phyloP scores from a whole-genome alignment of 2,329 filamentous ascomycete species.

The Aspergillus chevalieri region DNA sequence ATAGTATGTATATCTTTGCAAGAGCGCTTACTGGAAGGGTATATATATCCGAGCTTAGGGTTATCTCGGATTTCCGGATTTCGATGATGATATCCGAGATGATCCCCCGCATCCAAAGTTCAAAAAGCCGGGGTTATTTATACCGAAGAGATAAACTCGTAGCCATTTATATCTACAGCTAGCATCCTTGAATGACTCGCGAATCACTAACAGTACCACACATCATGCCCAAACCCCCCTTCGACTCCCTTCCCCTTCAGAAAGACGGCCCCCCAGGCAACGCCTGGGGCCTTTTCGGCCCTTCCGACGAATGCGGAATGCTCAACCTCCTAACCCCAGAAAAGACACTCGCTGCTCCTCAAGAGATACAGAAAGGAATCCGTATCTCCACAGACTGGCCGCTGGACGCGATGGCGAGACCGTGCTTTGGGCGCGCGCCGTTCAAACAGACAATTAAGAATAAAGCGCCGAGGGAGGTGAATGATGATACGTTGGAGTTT shows the following conservation, averaged over 20 bases:
- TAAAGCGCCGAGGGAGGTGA: constrained; percentile 49
- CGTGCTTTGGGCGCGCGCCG: constrained; percentile 51
- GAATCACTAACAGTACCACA: too few relatives aligned
- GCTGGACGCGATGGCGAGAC: constrained; percentile 47
- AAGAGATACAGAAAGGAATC: constrained; percentile 38
- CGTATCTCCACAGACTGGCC: constrained; percentile 56
- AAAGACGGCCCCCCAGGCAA: constrained; percentile 44
- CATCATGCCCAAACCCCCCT: background rate
- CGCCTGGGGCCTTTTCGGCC: constrained; percentile 53
- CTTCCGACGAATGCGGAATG: constrained; percentile 48
- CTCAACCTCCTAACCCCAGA: constrained; percentile 50
- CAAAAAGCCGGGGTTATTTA: too few relatives aligned
- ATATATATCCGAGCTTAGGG: too few relatives aligned
- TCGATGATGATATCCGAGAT: too few relatives aligned
- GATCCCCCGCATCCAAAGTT: too few relatives aligned
- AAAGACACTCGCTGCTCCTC: constrained; percentile 37
- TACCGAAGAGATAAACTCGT: too few relatives aligned
- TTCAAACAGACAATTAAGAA: constrained; percentile 51
- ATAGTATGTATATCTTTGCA: too few relatives aligned
- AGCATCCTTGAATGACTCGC: too few relatives aligned
- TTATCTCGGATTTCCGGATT: too few relatives aligned
- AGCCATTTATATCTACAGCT: too few relatives aligned
- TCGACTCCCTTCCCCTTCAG: background rate
- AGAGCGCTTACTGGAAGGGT: too few relatives aligned
- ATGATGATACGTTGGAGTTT: constrained; percentile 56